A percentile compares a stretch with the other conserved stretches of the same genome.
phyloP scores from a whole-genome alignment of 306 rosid genomes.

The Lathyrus oleraceus region DNA sequence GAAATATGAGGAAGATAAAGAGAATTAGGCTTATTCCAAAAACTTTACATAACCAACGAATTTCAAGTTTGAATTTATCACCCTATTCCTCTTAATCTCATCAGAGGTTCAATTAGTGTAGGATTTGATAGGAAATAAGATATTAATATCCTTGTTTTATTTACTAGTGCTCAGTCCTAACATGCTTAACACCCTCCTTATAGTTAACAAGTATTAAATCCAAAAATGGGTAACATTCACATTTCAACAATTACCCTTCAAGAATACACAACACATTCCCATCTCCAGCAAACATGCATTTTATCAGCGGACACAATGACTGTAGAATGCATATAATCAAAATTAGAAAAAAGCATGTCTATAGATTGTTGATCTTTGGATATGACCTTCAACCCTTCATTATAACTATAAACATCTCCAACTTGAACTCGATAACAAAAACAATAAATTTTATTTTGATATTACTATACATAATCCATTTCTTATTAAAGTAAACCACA shows the following conservation, averaged over 20 bases:
- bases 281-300: too few species aligned
- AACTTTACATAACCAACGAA: too few species aligned
- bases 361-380: neutral
- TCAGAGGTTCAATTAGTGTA: too few species aligned
- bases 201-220: neutral
- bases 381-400: neutral
- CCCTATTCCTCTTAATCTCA: too few species aligned
- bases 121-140: constrained; percentile 32
- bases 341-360: neutral
- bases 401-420: neutral
- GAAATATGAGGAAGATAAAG: too few species aligned
- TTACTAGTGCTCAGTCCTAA: constrained; percentile 9
- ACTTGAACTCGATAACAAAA: neutral
- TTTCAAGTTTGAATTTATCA: too few species aligned
- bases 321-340: neutral
- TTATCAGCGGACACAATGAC: neutral
- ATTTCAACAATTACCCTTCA: too few species aligned
- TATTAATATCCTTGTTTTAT: constrained; percentile 11
- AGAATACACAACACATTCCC: too few species aligned
- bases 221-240: constrained; percentile 18
- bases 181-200: constrained; percentile 5
- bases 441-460: neutral
- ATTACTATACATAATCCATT: neutral
- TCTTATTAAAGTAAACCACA: neutral
- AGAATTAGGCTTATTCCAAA: too few species aligned